Conservation (phyloP, 2,329 filamentous ascomycete species). For the Rhytidhysteron rufulum region DNA sequence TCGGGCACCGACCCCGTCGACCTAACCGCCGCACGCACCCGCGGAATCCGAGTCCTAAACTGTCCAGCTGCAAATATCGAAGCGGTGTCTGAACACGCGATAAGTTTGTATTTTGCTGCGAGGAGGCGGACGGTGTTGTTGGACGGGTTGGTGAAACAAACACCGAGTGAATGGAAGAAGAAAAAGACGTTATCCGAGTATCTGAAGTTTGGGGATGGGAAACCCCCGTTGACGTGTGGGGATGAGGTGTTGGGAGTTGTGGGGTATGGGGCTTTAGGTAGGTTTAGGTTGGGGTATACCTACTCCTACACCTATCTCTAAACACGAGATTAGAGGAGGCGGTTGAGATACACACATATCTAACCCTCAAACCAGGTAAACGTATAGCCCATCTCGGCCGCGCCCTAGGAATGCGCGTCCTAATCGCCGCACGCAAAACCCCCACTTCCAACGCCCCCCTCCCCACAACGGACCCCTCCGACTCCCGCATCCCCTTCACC, state of each 20-base stretch:
- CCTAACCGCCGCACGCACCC: slow-evolving; percentile 39
- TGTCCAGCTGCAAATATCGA: slow-evolving; percentile 47
- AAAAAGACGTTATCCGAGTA: slow-evolving; percentile 31
- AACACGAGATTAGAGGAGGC: too few relatives aligned
- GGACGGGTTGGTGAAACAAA: slow-evolving; percentile 18
- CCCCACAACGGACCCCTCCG: neutral
- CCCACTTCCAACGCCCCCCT: slow-evolving; percentile 2
- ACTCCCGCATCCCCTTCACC: slow-evolving; percentile 32
- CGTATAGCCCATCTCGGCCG: slow-evolving; percentile 43
- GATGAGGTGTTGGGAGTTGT: slow-evolving; percentile 50
- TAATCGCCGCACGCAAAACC: slow-evolving; percentile 47
- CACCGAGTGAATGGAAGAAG: slow-evolving; percentile 39
- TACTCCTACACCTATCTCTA: too few relatives aligned
- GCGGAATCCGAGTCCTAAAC: slow-evolving; percentile 45
- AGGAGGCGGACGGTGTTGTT: slow-evolving; percentile 39
- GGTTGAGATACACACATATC: too few relatives aligned
- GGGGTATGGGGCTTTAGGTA: slow-evolving; percentile 48
- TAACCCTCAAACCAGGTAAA: too few relatives aligned
- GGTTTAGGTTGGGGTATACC: slow-evolving; percentile 8
- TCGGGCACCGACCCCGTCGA: slow-evolving; percentile 48
- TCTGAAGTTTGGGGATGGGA: slow-evolving; percentile 31
- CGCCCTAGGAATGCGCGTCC: slow-evolving; percentile 47
- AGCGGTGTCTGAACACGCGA: slow-evolving; percentile 48
- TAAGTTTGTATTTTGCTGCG: slow-evolving; percentile 48
- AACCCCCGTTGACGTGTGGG: slow-evolving; percentile 42